phyloP scores from a whole-genome alignment of 805 yeast species.

The Candida montana region DNA sequence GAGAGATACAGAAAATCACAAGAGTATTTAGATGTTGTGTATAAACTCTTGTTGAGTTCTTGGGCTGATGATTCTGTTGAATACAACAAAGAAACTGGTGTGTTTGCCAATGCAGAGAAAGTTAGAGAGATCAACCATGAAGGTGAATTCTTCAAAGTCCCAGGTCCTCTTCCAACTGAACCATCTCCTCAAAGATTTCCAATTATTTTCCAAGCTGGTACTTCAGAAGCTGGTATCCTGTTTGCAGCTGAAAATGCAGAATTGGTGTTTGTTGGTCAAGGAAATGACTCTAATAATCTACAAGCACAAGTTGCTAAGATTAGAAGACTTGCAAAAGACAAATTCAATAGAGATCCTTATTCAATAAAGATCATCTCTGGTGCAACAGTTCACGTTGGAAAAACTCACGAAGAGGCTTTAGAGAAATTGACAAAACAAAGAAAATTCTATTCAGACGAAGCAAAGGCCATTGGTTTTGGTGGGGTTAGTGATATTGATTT shows the following conservation, averaged over 20 bases:
- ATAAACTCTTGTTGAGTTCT: constrained; percentile 33
- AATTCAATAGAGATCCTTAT: constrained; percentile 32
- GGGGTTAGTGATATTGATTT: constrained; percentile 4
- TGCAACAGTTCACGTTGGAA: constrained; percentile 33
- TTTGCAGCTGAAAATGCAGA: constrained; percentile 40
- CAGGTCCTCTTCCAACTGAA: constrained; percentile 26
- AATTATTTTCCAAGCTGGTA: constrained; percentile 38
- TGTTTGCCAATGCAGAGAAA: constrained; percentile 29
- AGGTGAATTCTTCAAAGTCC: constrained; percentile 28
- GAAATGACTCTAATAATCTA: constrained; percentile 2
- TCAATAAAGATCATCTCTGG: constrained; percentile 34
- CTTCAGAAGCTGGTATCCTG: constrained; percentile 34
- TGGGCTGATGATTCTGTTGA: constrained; percentile 19
- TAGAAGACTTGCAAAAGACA: constrained; percentile 29
- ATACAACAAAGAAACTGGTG: constrained; percentile 16
- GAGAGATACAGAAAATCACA: constrained; percentile 37
- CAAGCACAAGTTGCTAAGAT: constrained; percentile 11
- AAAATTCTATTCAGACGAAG: background rate
- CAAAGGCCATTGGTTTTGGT: constrained; percentile 3
- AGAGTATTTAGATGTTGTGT: constrained; percentile 35
- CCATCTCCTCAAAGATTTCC: constrained; percentile 41
- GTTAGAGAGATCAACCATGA: constrained; percentile 28
- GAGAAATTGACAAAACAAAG: constrained; percentile 10
- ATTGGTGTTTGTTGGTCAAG: constrained; percentile 25
- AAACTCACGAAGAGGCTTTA: constrained; percentile 36